A percentile compares a stretch with the other conserved stretches of the same genome.
These are phyloP conservation scores for Fusarium sp. DNA, from an alignment of 2,329 filamentous ascomycete genomes.

Conservation along the genomic window DNA sequence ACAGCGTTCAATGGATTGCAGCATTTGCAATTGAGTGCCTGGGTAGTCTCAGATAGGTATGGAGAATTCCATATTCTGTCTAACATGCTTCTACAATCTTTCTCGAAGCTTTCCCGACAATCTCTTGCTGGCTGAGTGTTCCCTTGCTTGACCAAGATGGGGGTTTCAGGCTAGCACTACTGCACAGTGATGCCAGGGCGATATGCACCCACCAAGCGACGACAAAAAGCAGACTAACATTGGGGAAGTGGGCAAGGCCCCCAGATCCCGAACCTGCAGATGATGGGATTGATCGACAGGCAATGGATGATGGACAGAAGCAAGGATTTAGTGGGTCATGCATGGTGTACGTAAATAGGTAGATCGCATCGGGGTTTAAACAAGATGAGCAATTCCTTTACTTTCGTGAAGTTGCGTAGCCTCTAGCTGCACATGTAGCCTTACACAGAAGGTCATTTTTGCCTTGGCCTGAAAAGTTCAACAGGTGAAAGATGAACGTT, in stretches of 20 bases:
- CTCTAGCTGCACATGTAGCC: not conserved
- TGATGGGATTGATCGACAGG: not conserved
- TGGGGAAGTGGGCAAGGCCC: not conserved
- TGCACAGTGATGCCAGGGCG: no score
- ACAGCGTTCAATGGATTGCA: not conserved
- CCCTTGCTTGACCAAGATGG: not conserved
- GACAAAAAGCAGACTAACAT: not conserved
- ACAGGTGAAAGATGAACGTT: no score
- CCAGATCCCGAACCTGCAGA: not conserved
- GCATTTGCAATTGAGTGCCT: not conserved
- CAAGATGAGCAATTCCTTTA: not conserved
- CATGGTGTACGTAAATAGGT: not conserved
- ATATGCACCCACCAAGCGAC: not conserved
- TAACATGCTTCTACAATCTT: not conserved
- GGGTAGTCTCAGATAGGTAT: not conserved
- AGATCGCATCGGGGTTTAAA: not conserved
- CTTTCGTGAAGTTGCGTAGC: not conserved
- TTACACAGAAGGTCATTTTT: not conserved
- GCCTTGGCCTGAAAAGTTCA: no score
- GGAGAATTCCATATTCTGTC: not conserved
- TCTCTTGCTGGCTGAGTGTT: not conserved
- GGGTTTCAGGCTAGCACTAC: not conserved
- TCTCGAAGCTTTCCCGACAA: not conserved
- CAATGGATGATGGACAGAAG: not conserved
- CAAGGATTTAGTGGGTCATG: not conserved